Evolutionary conservation across 768 basidiomycete species (phyloP).

Genomic region (Mycena polygramma): DNA sequence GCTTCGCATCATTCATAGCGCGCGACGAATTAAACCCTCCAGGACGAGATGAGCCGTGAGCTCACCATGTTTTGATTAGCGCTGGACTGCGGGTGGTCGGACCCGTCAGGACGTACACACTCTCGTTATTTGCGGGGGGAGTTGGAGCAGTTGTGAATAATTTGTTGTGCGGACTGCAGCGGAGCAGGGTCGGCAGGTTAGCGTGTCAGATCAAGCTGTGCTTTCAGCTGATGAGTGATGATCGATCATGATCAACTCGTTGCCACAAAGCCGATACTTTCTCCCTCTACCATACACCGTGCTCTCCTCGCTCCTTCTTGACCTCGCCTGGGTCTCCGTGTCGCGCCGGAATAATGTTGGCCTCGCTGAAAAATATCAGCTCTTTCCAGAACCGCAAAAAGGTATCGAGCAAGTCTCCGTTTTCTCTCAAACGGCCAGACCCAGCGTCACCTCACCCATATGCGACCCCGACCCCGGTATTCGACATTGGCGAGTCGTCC

Average conservation of each 20-base stretch:
- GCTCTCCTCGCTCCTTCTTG: neutral
- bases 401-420: slow-evolving; percentile 27
- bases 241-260: neutral
- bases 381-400: slow-evolving; percentile 34
- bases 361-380: slow-evolving; percentile 28
- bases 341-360: slow-evolving; percentile 27
- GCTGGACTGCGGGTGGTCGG: too few species aligned
- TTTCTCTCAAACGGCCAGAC: slow-evolving; percentile 25
- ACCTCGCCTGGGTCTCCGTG: neutral
- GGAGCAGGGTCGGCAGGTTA: too few species aligned
- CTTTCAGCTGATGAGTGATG: too few species aligned
- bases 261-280: neutral
- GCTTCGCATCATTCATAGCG: neutral
- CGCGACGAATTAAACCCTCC: neutral
- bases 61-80: too few species aligned
- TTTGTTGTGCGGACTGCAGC: too few species aligned
- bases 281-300: too few species aligned
- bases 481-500: slow-evolving; percentile 35
- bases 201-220: too few species aligned
- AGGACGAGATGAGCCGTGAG: neutral
- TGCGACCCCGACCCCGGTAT: slow-evolving; percentile 23
- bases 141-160: too few species aligned
- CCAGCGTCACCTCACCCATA: slow-evolving; percentile 32
- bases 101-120: too few species aligned
- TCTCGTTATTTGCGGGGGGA: too few species aligned